A percentile compares a stretch with the other conserved stretches of the same genome.
phyloP scores from a whole-genome alignment of 345 rosid species.

The Camelina laxa region DNA sequence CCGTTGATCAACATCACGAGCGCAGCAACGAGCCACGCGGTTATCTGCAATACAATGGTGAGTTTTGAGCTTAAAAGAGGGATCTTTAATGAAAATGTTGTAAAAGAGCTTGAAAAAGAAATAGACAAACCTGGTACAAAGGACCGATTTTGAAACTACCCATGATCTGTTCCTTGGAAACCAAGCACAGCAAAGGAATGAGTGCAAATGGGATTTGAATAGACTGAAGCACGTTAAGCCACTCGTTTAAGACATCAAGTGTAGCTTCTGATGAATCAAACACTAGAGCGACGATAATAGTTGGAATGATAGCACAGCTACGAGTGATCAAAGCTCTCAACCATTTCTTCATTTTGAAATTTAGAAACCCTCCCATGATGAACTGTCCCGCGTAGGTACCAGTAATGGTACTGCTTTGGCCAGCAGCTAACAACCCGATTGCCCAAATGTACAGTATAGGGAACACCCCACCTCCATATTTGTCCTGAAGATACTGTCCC shows the following conservation, averaged over 20 bases:
- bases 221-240: conserved; percentile 92
- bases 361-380: conserved; percentile 95
- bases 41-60: conserved; percentile 48
- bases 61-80: not conserved
- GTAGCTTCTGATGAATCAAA: conserved; percentile 75
- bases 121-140: conserved; percentile 61
- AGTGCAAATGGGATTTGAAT: conserved; percentile 93
- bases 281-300: conserved; percentile 77
- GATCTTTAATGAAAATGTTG: not conserved
- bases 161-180: conserved; percentile 85
- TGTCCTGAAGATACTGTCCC: conserved; percentile 86
- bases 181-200: conserved; percentile 81
- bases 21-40: conserved; percentile 81
- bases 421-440: conserved; percentile 89
- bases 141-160: conserved; percentile 82
- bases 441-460: conserved; percentile 94
- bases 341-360: conserved; percentile 92
- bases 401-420: conserved; percentile 94
- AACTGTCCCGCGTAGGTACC: conserved; percentile 96
- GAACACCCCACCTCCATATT: conserved; percentile 84
- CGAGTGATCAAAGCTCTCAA: conserved; percentile 87
- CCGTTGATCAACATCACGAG: conserved; percentile 88
- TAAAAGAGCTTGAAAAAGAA: not conserved
- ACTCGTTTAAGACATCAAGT: conserved; percentile 76
- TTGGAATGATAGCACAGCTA: conserved; percentile 83